Percentiles rank a stretch among this genome's conserved stretches.
These are phyloP conservation scores for Solanum raphanifolium DNA, from an alignment of 257 asterid genomes.

Conservation along the genomic window DNA sequence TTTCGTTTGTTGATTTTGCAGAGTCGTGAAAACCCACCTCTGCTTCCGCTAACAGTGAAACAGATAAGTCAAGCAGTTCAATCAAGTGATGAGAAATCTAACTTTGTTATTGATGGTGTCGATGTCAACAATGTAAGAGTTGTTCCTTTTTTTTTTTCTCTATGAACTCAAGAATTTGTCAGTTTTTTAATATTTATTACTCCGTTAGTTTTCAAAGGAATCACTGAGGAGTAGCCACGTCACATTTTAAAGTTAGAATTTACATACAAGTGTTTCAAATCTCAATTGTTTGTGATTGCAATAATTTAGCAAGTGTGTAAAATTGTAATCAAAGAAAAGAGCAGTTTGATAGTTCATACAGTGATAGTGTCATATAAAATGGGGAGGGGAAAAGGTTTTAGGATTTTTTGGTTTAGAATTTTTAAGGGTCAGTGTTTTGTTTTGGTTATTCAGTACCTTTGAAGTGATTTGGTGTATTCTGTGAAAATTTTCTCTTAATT, in stretches of 20 bases:
- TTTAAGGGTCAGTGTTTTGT: neutral
- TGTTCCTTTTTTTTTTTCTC: neutral
- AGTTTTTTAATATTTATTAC: neutral
- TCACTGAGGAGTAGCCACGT: neutral
- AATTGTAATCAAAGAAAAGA: neutral
- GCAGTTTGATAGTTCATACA: neutral
- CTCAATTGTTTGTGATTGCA: neutral
- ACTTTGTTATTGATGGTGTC: constrained; percentile 63
- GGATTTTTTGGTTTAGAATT: neutral
- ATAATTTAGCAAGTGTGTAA: neutral
- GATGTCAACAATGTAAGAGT: constrained; percentile 59
- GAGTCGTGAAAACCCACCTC: constrained; percentile 73
- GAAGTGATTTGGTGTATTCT: neutral
- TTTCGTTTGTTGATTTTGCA: constrained; percentile 16
- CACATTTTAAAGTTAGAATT: neutral
- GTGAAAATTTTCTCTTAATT: neutral
- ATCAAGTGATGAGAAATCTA: constrained; percentile 52
- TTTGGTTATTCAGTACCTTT: neutral
- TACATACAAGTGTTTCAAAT: neutral
- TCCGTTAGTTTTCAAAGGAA: neutral
- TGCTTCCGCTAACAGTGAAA: constrained; percentile 82
- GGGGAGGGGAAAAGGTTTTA: neutral
- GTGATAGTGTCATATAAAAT: neutral
- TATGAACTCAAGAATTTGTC: neutral
- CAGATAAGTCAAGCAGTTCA: constrained; percentile 61